Evolutionary conservation across 495 filamentous ascomycete species (phyloP), one percentile per base, ranked within the genome.

Genomic region (Penicilliopsis zonata): DNA sequence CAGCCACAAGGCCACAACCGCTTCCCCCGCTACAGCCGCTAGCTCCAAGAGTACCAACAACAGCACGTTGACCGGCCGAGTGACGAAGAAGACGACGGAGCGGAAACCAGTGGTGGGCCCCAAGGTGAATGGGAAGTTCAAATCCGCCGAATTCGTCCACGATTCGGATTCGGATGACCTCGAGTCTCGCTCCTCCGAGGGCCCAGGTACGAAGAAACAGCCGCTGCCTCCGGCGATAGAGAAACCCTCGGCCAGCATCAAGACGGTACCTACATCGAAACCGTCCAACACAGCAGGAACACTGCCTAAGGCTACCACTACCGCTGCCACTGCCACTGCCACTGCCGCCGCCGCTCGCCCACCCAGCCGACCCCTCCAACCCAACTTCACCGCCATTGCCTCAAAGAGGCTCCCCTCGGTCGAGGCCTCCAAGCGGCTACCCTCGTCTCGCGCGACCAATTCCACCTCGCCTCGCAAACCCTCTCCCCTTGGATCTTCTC

Each of bases 151-250:
- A 55, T 79, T 78, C 37, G 71, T 92, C 10, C 59, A 75, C 28
- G 76, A 83, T 38, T 88, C 84, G 0, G 79, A 83, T 42, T 81
- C 82, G 12, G 79, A 82, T 9, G 72, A 75, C 35, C 55, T 55
- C 17, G 71, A 72, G 22, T 33, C 52, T 39, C 55, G 68, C 35
- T 50, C 42, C 9, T 57, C 21, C 36, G 39, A 18, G 34, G 41
- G 13, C 31, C 34, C 12, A 43, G 41, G 30, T 34, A 44, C 18
- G 41, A 13, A 38, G 39, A 29, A 33, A 28, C 26, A 48, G 53
- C 30, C 26, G 44, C 20, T 42, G 38, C 10, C 9, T n/a, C 10
- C n/a, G 14, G 25, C 14, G 35, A 18, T 28, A 32, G 13, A 41
- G 43, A 2, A 44, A 35, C 9, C 12, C 35, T 12, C 10, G n/a